Percentiles rank a stretch among this genome's conserved stretches.
Conservation (phyloP, 2,329 filamentous ascomycete genomes). For the Seiridium cupressi region DNA sequence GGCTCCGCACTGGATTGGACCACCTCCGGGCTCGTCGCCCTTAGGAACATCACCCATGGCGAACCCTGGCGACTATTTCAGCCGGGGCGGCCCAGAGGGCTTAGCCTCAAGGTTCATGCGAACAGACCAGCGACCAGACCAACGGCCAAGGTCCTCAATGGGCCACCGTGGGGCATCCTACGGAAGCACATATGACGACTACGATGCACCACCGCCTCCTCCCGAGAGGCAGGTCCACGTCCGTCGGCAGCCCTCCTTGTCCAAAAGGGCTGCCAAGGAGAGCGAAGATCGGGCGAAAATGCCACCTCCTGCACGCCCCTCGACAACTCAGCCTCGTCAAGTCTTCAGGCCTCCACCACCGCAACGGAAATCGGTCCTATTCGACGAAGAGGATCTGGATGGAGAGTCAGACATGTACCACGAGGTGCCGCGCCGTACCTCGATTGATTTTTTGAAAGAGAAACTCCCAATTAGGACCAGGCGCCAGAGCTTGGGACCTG, state of each 20-base stretch:
- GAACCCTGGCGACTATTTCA: conserved; percentile 9
- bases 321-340: conserved; percentile 29
- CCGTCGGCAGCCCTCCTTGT: conserved; percentile 40
- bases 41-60: conserved; percentile 2
- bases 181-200: conserved; percentile 32
- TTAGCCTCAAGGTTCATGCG: conserved; percentile 25
- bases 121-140: not conserved
- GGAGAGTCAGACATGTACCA: conserved; percentile 18
- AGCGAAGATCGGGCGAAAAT: conserved; percentile 45
- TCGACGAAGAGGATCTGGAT: conserved; percentile 21
- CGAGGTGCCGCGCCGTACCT: conserved; percentile 18
- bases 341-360: conserved; percentile 27
- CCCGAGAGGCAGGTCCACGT: conserved; percentile 27
- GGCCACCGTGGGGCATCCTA: conserved; percentile 36
- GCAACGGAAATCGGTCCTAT: conserved; percentile 27
- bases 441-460: conserved; percentile 24
- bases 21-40: not conserved
- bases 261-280: conserved; percentile 32
- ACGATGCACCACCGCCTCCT: conserved; percentile 28
- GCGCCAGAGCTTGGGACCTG: conserved; percentile 19
- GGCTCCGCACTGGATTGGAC: conserved; percentile 18
- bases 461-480: conserved; percentile 17
- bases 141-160: conserved; percentile 37
- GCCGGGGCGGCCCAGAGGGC: not conserved
- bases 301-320: conserved; percentile 46